Base-by-base conservation (phyloP, 768 basidiomycete genomes). In the Symmetrospora coprosmae region DNA sequence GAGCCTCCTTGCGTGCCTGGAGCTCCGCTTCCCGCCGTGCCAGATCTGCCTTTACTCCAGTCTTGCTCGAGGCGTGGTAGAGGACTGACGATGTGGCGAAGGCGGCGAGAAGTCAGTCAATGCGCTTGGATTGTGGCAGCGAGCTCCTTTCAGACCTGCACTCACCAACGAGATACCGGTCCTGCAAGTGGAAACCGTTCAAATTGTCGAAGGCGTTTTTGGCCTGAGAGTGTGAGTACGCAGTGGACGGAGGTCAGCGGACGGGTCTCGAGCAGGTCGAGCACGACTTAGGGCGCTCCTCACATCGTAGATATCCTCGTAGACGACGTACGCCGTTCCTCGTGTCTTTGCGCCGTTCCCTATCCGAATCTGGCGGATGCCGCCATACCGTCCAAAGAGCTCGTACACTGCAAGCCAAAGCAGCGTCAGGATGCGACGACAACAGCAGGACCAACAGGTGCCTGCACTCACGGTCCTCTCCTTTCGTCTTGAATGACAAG, bases 1-100 rank as follows among this genome's bases (percentile, higher is more conserved):
- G 56, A 31, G 63, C 41, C 49, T 64, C 80, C 79, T 96, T 96
- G 69, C 91, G 77, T 65, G 82, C 81, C 0, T 80, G 81, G 34
- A 96, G 76, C 65, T 92, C 91, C 73, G 89, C 85, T 75, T 97
- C 92, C 68, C 92, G 77, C 67, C 82, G 81, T 14, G 87, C 86
- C 50, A 97, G 74, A 66, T 97, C 92, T 21, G 87, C 86, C 70
- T 94, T 94, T 14, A 85, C 85, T 6, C 87, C 84, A 1, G 91
- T 88, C 73, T 90, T 87, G n/a, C 88, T 84, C 35, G 90, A 88
- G 83, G 96, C 92, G 71, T 97, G 91, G 70, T 92, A 97, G 28
- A 96, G 76, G 8, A 97, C 92, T 77, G 66, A 1, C 16, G 17
- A 52, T 4, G 6, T 30, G 28, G n/a, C 47, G 33, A 30, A 7